These are phyloP conservation scores for Solanum etuberosum DNA, from an alignment of 257 asterid genomes.

Conservation along the genomic window DNA sequence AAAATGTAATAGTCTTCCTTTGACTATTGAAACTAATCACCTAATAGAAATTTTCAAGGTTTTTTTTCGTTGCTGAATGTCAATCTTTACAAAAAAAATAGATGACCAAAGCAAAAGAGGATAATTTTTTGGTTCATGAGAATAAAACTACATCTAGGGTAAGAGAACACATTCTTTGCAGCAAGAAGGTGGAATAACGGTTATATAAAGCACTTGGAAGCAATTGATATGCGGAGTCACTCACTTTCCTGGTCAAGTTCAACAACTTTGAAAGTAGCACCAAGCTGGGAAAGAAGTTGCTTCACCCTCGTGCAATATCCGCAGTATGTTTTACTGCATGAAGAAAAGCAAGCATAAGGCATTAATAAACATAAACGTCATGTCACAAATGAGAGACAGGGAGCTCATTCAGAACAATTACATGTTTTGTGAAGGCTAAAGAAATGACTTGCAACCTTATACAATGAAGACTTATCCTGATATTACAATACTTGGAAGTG, in stretches of 20 bases:
- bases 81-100: background rate
- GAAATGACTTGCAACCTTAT: background rate
- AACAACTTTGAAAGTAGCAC: slow-evolving; percentile 44
- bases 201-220: background rate
- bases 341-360: background rate
- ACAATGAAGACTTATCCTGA: background rate
- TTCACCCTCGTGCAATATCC: slow-evolving; percentile 58
- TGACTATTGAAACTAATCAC: background rate
- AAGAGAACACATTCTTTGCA: background rate
- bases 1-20: background rate
- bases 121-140: background rate
- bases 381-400: background rate
- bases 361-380: background rate
- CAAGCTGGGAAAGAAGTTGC: slow-evolving; percentile 49
- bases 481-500: background rate
- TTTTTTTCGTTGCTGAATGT: background rate
- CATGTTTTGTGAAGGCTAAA: background rate
- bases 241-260: slow-evolving; percentile 76
- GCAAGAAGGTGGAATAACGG: background rate
- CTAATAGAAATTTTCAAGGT: background rate
- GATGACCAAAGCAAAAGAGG: background rate
- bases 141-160: background rate
- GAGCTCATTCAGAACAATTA: background rate
- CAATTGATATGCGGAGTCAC: background rate
- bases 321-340: slow-evolving; percentile 63